Percentiles rank a stretch among this genome's conserved stretches.
Conservation (phyloP, 2,329 filamentous ascomycete genomes). For the Epichloe hybrida region DNA sequence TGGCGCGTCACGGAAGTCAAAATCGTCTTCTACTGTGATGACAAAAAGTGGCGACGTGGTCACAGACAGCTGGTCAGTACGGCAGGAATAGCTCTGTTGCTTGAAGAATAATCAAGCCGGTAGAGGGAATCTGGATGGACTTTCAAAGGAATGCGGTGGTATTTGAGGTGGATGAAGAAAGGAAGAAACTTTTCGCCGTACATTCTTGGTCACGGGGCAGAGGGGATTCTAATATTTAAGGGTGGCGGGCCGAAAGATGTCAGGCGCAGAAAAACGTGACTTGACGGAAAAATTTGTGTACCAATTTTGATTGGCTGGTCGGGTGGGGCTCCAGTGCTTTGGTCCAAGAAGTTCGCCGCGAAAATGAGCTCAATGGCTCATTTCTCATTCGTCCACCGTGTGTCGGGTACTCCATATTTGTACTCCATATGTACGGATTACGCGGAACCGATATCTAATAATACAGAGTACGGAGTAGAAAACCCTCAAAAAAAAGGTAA, state of each 20-base stretch:
- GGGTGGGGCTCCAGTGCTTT: background rate
- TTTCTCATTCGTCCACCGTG: background rate
- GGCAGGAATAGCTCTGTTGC: background rate
- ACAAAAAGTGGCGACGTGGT: constrained; percentile 7
- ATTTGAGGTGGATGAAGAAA: background rate
- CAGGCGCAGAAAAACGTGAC: constrained; percentile 4
- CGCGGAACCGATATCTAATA: no score
- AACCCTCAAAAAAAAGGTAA: no score
- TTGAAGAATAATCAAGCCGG: constrained; percentile 1
- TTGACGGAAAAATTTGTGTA: background rate
- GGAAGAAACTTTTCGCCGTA: background rate
- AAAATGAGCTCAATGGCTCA: background rate
- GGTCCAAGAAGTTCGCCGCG: background rate
- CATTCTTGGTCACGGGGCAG: background rate
- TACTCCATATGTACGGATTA: no score
- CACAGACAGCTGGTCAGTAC: constrained; percentile 6
- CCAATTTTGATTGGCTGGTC: background rate
- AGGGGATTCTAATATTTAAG: background rate
- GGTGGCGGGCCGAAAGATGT: background rate
- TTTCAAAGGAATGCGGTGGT: background rate
- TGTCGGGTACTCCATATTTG: background rate
- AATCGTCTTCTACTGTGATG: constrained; percentile 11
- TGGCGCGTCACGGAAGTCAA: constrained; percentile 6
- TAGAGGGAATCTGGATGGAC: background rate
- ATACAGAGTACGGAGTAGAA: no score